phyloP scores from a whole-genome alignment of 1,284 basidiomycete species.

The Hypsizygus ulmarius region DNA sequence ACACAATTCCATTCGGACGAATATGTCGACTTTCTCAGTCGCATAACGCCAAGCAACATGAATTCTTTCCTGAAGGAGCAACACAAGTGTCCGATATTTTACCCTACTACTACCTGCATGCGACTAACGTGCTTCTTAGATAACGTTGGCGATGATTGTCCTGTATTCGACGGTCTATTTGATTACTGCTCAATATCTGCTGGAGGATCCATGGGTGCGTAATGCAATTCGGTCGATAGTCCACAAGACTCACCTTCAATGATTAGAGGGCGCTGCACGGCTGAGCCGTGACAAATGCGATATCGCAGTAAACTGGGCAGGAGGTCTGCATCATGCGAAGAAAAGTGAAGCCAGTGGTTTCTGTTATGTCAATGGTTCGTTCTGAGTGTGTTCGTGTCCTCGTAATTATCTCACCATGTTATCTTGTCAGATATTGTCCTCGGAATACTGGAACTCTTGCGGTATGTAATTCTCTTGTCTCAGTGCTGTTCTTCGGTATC shows the following conservation, averaged over 20 bases:
- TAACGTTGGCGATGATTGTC: slow-evolving; percentile 84
- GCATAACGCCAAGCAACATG: slow-evolving; percentile 86
- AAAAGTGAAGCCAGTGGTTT: slow-evolving; percentile 99
- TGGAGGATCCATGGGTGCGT: slow-evolving; percentile 95
- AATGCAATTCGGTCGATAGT: neutral
- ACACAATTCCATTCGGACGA: slow-evolving; percentile 98
- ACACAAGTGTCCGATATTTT: slow-evolving; percentile 78
- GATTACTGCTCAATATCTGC: slow-evolving; percentile 99
- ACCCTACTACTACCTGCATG: slow-evolving; percentile 9
- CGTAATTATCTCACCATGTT: neutral
- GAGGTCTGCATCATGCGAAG: slow-evolving; percentile 96
- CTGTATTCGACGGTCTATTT: slow-evolving; percentile 96
- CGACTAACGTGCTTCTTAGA: slow-evolving; percentile 27
- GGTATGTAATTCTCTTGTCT: slow-evolving; percentile 43
- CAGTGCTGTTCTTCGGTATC: neutral
- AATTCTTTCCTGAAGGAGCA: slow-evolving; percentile 91
- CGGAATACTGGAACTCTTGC: slow-evolving; percentile 91
- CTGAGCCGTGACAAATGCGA: slow-evolving; percentile 97
- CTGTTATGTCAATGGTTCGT: slow-evolving; percentile 94
- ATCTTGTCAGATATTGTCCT: slow-evolving; percentile 84
- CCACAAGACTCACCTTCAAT: slow-evolving; percentile 2
- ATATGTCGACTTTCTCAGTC: slow-evolving; percentile 90
- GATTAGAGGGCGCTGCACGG: slow-evolving; percentile 90
- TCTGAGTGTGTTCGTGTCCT: slow-evolving; percentile 1
- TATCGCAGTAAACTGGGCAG: slow-evolving; percentile 99